Conservation (phyloP, 306 rosid genomes). For the Spatholobus suberectus region DNA sequence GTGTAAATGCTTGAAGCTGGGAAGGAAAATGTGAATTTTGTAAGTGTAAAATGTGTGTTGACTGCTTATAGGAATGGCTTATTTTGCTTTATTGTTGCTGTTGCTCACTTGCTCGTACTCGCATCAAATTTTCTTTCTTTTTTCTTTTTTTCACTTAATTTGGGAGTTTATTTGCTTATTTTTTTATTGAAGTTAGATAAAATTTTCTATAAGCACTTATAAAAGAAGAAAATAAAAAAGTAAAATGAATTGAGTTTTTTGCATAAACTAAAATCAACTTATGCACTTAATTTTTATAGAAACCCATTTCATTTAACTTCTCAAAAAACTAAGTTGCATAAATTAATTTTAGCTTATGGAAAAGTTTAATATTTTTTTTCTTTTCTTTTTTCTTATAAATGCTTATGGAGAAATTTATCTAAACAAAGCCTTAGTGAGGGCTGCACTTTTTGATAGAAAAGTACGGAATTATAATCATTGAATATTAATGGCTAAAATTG, state of each 20-base stretch:
- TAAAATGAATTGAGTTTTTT: too few relatives aligned
- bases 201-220: too few relatives aligned
- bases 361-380: too few relatives aligned
- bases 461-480: neutral
- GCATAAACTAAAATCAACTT: too few relatives aligned
- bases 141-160: neutral
- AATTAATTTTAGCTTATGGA: too few relatives aligned
- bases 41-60: neutral
- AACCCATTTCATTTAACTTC: too few relatives aligned
- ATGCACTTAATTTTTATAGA: too few relatives aligned
- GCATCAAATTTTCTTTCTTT: too few relatives aligned
- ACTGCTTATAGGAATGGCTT: neutral
- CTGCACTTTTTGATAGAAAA: neutral
- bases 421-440: neutral
- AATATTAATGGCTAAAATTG: neutral
- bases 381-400: too few relatives aligned
- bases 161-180: neutral
- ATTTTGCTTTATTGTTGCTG: neutral
- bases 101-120: neutral
- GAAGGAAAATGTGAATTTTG: neutral
- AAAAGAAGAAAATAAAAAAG: too few relatives aligned
- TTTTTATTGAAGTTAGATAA: neutral
- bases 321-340: too few relatives aligned
- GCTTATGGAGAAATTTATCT: too few relatives aligned
- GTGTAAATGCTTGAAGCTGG: neutral